Conservation (phyloP, 345 rosid species). For the Moricandia arvensis region DNA sequence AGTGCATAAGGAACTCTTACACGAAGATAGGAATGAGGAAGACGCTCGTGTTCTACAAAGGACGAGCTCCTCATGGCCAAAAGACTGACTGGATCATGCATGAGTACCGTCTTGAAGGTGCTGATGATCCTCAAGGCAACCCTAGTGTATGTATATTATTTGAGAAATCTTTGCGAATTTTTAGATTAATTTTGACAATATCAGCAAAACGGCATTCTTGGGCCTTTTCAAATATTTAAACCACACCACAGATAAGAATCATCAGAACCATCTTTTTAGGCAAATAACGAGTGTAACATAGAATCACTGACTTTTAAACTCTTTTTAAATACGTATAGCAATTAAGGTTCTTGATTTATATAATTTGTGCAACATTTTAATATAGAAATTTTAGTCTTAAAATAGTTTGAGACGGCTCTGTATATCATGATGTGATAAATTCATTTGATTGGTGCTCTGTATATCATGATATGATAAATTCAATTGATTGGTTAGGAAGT, state of each 20-base stretch:
- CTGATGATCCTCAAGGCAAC: conserved; percentile 58
- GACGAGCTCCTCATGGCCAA: conserved; percentile 97
- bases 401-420: neutral
- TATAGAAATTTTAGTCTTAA: neutral
- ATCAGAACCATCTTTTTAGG: neutral
- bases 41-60: conserved; percentile 91
- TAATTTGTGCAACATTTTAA: neutral
- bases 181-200: neutral
- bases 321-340: neutral
- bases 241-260: neutral
- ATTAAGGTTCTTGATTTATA: neutral
- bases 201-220: neutral
- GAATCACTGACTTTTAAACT: neutral
- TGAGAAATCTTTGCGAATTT: neutral
- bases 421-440: too few relatives aligned
- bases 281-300: neutral
- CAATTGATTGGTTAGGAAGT: neutral
- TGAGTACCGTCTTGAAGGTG: conserved; percentile 88
- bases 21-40: conserved; percentile 97
- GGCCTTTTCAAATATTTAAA: neutral
- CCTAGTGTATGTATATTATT: conserved; percentile 44
- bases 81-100: conserved; percentile 99
- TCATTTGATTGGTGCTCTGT: neutral
- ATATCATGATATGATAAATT: neutral
- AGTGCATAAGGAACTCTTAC: conserved; percentile 74